Evolutionary conservation across 108 stramenopile genomes (phyloP), one percentile per base, ranked within the genome.

Genomic region (Fragilariopsis cylindrus): DNA sequence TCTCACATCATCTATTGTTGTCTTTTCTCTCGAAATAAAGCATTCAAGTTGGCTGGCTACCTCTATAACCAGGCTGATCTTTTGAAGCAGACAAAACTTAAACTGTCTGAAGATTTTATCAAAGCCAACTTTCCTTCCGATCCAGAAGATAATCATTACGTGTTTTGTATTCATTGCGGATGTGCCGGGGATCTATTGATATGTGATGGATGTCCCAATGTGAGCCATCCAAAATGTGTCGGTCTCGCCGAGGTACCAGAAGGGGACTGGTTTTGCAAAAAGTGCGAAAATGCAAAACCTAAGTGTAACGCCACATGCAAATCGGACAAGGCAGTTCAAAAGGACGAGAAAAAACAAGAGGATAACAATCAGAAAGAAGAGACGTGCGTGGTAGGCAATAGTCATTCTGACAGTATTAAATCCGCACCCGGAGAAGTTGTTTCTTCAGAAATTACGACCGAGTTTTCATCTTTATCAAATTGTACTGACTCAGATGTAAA

Each of bases 161-260:
- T 77, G 2, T 84, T 70, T 67, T 89, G 88, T 65, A 76, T 69
- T 19, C 69, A 84, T 43, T 89, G 88, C 73, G 88, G 88, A 18
- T 56, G 78, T 15, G 80, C 77, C 60, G 88, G 88, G 0, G 84
- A 86, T 72, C 65, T 89, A 4, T 30, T 89, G 30, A 85, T 83
- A 52, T 89, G 88, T 49, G 88, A 89, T 44, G 82, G 81, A 1
- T 88, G 88, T 48, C 64, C 88, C 2, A 85, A 78, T 55, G 88
- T 89, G 11, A 68, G 77, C 16, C 88, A 89, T 64, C n/a, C 79
- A 41, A 65, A 69, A 55, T 89, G 88, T 62, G 63, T 69, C 48
- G 77, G 74, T 11, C 62, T 86, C n/a, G 16, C 30, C 9, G 41
- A 57, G 5, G 72, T 89, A 48, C 88, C 88, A 13, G 85, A 86